phyloP scores from a whole-genome alignment of 768 basidiomycete species.

The Nevesoporus exiguus region DNA sequence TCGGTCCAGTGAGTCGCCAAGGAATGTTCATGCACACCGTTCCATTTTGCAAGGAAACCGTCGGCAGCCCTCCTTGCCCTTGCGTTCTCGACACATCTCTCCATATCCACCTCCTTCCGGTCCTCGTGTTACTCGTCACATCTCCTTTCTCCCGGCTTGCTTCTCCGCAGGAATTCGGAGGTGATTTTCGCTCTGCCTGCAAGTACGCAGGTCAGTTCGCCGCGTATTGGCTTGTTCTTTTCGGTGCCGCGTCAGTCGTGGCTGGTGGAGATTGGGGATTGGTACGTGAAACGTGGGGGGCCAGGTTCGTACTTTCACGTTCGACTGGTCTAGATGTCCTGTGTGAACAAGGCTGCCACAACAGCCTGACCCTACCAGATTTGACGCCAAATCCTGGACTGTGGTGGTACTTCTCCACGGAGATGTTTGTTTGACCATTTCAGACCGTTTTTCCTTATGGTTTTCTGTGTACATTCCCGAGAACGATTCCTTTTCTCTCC shows the following conservation, averaged over 20 bases:
- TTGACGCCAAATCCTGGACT: constrained; percentile 91
- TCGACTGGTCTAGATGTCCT: neutral
- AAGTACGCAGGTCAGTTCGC: constrained; percentile 46
- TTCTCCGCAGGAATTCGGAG: constrained; percentile 43
- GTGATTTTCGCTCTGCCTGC: constrained; percentile 3
- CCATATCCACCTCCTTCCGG: constrained; percentile 74
- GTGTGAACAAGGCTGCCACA: neutral
- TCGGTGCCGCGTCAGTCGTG: constrained; percentile 46
- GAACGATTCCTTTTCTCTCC: neutral
- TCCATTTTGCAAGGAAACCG: constrained; percentile 44
- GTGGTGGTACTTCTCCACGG: constrained; percentile 99
- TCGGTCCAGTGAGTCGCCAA: constrained; percentile 26
- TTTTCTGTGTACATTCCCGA: constrained; percentile 68
- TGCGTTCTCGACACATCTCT: constrained; percentile 69
- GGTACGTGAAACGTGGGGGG: constrained; percentile 81
- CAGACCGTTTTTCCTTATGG: constrained; percentile 91
- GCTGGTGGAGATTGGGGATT: constrained; percentile 63
- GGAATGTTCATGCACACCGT: neutral
- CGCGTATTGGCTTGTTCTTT: constrained; percentile 46
- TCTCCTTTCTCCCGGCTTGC: constrained; percentile 66
- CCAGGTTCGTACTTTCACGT: constrained; percentile 48
- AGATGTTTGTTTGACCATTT: constrained; percentile 99
- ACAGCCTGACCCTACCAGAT: constrained; percentile 78
- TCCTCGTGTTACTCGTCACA: constrained; percentile 56
- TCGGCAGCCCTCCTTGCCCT: constrained; percentile 61